Evolutionary conservation across 805 yeast species (phyloP), one percentile per base, ranked within the genome.

Genomic region (Pichia kluyveri): DNA sequence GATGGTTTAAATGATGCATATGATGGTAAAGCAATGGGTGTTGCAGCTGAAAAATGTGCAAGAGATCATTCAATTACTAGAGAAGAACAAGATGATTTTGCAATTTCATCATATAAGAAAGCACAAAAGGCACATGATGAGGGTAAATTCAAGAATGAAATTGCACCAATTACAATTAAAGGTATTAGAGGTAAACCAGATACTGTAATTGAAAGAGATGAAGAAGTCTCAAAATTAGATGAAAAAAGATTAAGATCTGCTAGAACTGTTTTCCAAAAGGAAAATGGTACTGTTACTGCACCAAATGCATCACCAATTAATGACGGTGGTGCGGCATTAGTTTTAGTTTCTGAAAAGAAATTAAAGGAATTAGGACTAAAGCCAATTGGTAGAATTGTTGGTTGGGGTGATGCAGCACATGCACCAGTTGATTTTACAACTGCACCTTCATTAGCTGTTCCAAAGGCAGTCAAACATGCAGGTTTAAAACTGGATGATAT

Each of bases 371-470:
- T 89, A 59, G 83, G 84, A 42, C 72, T 93, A 63, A 88, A 74
- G 65, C 99, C 99, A 54, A 66, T 93, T 53, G 98, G 96, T 51
- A 80, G 81, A 67, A 83, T 93, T 60, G 65, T 77, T 46, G 95
- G 96, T 52, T 91, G 96, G 96, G 99, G 96, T 69, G 99, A 93
- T 67, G 98, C 98, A 61, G 99, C 95, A 49, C 90, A 88, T 67
- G 80, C 81, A 41, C 99, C 99, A 56, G 77, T 84, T 59, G 95
- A 90, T 71, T 93, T 93, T 77, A 91, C 99, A 47, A 85, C 93
- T 69, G 89, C 98, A 31, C 99, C 99, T 56, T 71, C 96, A 36
- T 73, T 89, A 63, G 96, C 99, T 46, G 81, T 91, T 59, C 96
- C 96, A 70, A 91, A 90, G 76, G 98, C 97, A 38, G 75, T 93